Conservation (phyloP, 805 yeast species). For the Yamadazyma takamatsuzukensis region DNA sequence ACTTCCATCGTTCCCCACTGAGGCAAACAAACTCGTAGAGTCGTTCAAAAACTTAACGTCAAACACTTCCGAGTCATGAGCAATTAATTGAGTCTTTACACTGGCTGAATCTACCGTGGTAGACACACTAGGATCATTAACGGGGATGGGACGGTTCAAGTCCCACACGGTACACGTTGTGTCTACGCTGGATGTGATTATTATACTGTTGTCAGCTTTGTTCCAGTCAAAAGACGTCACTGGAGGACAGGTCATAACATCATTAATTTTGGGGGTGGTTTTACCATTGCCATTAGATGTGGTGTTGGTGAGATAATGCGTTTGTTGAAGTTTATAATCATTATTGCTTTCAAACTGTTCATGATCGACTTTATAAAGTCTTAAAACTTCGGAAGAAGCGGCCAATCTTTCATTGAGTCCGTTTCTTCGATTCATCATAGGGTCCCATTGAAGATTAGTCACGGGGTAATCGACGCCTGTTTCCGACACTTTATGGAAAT, state of each 20-base stretch:
- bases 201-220: constrained; percentile 57
- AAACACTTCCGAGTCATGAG: constrained; percentile 92
- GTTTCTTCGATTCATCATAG: constrained; percentile 34
- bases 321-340: constrained; percentile 33
- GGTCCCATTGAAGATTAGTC: constrained; percentile 73
- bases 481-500: constrained; percentile 49
- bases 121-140: constrained; percentile 1
- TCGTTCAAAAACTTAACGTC: constrained; percentile 83
- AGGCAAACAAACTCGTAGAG: constrained; percentile 75
- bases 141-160: constrained; percentile 33
- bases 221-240: constrained; percentile 95
- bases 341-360: constrained; percentile 40
- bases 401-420: constrained; percentile 46
- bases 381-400: constrained; percentile 67
- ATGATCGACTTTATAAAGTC: constrained; percentile 57
- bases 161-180: constrained; percentile 99
- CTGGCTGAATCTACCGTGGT: constrained; percentile 43
- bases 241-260: constrained; percentile 66
- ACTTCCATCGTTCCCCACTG: constrained; percentile 94
- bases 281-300: constrained; percentile 8
- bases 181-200: constrained; percentile 86
- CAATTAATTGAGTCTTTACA: constrained; percentile 90
- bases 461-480: constrained; percentile 60
- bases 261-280: constrained; percentile 17
- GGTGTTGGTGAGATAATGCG: constrained; percentile 37